These are phyloP conservation scores for Solanum corneliomulleri DNA, from an alignment of 257 asterid species.

Conservation along the genomic window DNA sequence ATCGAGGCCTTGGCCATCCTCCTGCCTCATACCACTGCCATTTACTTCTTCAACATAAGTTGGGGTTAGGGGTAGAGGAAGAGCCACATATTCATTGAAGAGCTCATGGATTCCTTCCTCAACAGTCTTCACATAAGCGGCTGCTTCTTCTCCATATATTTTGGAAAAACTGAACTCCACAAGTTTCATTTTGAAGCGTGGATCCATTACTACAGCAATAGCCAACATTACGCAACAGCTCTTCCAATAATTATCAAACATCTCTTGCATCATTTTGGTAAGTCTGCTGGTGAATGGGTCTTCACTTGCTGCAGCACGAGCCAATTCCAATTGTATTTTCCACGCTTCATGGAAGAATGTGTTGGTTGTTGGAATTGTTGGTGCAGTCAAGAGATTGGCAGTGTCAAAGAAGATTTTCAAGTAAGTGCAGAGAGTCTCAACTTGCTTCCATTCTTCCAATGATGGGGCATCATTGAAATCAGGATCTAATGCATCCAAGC, in stretches of 20 bases:
- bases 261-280: slow-evolving; percentile 66
- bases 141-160: slow-evolving; percentile 65
- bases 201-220: slow-evolving; percentile 90
- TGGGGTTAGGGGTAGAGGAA: slow-evolving; percentile 50
- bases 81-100: slow-evolving; percentile 61
- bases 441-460: slow-evolving; percentile 60
- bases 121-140: slow-evolving; percentile 45
- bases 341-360: slow-evolving; percentile 89
- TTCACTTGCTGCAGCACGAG: slow-evolving; percentile 59
- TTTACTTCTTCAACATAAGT: slow-evolving; percentile 45
- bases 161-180: slow-evolving; percentile 84
- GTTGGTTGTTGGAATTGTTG: slow-evolving; percentile 56
- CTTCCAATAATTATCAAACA: slow-evolving; percentile 72
- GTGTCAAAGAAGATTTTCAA: slow-evolving; percentile 75
- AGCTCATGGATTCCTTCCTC: slow-evolving; percentile 89
- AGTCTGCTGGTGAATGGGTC: slow-evolving; percentile 48
- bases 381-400: slow-evolving; percentile 46
- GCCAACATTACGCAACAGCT: slow-evolving; percentile 71
- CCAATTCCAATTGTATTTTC: slow-evolving; percentile 85
- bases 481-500: slow-evolving; percentile 69
- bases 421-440: slow-evolving; percentile 52
- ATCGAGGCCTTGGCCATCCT: slow-evolving; percentile 39
- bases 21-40: slow-evolving; percentile 26
- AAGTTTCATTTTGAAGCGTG: slow-evolving; percentile 88
- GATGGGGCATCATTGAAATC: slow-evolving; percentile 62